phyloP scores from a whole-genome alignment of 192 early-diverging fungal species.

The Backusella tarrabulga region DNA sequence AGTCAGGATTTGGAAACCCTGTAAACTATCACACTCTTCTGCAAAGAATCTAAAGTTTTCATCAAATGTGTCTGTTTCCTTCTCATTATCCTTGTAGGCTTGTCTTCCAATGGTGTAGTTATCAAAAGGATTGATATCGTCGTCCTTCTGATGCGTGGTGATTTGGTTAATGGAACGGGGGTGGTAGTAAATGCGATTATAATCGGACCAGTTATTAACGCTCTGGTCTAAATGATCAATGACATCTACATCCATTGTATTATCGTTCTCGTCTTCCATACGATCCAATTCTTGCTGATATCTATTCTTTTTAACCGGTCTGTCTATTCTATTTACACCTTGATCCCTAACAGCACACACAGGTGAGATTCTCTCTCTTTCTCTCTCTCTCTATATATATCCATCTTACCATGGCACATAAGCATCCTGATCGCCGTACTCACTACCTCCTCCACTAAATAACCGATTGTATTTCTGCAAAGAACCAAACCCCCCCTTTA shows the following conservation, averaged over 20 bases:
- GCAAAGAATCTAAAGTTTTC: conserved; percentile 50
- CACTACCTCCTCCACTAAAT: conserved; percentile 1
- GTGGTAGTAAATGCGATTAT: conserved; percentile 72
- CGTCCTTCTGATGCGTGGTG: conserved; percentile 41
- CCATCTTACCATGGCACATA: conserved; percentile 27
- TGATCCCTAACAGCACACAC: conserved; percentile 27
- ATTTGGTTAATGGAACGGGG: conserved; percentile 59
- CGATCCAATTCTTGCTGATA: conserved; percentile 35
- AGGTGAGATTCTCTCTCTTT: neutral
- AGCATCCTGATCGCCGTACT: neutral
- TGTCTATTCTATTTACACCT: conserved; percentile 9
- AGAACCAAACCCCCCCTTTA: conserved; percentile 60
- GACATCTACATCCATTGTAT: neutral
- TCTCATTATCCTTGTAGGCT: conserved; percentile 51
- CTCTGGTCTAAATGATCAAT: conserved; percentile 47
- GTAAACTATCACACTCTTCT: conserved; percentile 58
- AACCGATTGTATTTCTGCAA: conserved; percentile 37
- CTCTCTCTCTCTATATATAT: neutral
- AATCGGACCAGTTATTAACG: conserved; percentile 79
- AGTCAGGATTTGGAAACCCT: conserved; percentile 73
- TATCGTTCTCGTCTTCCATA: conserved; percentile 24
- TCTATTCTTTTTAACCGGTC: conserved; percentile 24
- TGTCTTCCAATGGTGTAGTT: conserved; percentile 45
- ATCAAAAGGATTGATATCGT: conserved; percentile 52
- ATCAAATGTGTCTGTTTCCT: conserved; percentile 52